phyloP scores from a whole-genome alignment of 2,329 filamentous ascomycete species.

The Aphanoascus verrucosus region DNA sequence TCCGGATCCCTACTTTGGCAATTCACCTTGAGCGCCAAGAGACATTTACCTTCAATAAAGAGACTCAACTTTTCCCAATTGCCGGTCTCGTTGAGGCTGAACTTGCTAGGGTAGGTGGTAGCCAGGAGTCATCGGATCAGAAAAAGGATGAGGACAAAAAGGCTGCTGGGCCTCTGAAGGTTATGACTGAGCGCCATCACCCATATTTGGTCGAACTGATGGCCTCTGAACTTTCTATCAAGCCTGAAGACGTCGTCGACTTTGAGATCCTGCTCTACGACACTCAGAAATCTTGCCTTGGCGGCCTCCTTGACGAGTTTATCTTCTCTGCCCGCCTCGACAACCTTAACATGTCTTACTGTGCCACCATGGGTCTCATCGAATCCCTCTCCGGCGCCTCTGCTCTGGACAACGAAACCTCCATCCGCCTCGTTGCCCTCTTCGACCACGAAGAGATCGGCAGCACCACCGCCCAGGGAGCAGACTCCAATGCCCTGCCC shows the following conservation, averaged over 20 bases:
- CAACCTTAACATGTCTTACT: slow-evolving; percentile 95
- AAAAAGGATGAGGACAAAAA: slow-evolving; percentile 38
- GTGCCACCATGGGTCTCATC: slow-evolving; percentile 74
- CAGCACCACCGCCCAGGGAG: slow-evolving; percentile 82
- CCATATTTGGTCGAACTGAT: slow-evolving; percentile 76
- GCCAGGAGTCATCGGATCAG: slow-evolving; percentile 26
- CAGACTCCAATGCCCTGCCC: slow-evolving; percentile 82
- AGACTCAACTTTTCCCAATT: slow-evolving; percentile 90
- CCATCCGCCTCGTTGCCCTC: slow-evolving; percentile 81
- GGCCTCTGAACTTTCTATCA: slow-evolving; percentile 63
- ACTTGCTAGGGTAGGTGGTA: slow-evolving; percentile 45
- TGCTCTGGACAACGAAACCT: slow-evolving; percentile 62
- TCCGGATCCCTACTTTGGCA: slow-evolving; percentile 84
- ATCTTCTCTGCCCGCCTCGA: slow-evolving; percentile 93
- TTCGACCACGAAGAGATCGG: slow-evolving; percentile 99
- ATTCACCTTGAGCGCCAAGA: slow-evolving; percentile 84
- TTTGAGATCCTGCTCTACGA: slow-evolving; percentile 98
- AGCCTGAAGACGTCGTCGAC: slow-evolving; percentile 65
- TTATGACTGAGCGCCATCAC: slow-evolving; percentile 74
- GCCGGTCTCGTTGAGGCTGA: slow-evolving; percentile 77
- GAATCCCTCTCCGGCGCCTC: slow-evolving; percentile 56
- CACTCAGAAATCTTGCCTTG: slow-evolving; percentile 79
- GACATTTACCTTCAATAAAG: slow-evolving; percentile 90
- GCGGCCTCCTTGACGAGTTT: slow-evolving; percentile 84
- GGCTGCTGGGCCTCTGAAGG: slow-evolving; percentile 58